phyloP scores from a whole-genome alignment of 768 basidiomycete genomes.

The Lactarius psammicola region DNA sequence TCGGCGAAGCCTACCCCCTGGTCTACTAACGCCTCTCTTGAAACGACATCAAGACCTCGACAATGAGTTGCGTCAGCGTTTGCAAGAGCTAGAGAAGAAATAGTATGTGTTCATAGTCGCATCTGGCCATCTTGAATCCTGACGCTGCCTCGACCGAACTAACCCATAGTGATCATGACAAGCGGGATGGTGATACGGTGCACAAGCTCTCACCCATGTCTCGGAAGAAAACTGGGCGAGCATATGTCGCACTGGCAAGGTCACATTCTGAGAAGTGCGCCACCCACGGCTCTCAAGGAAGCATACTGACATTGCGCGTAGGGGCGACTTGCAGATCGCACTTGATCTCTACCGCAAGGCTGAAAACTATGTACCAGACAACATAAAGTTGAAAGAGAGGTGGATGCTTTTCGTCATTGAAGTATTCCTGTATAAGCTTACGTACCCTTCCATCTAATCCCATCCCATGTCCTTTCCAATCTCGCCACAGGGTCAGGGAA shows the following conservation, averaged over 20 bases:
- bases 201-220: constrained; percentile 68
- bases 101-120: constrained; percentile 48
- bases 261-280: constrained; percentile 77
- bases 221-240: constrained; percentile 78
- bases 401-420: constrained; percentile 71
- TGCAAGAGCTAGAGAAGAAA: constrained; percentile 69
- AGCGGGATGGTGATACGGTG: constrained; percentile 58
- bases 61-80: constrained; percentile 58
- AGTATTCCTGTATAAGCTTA: constrained; percentile 50
- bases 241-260: constrained; percentile 81
- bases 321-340: constrained; percentile 78
- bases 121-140: constrained; percentile 1
- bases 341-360: constrained; percentile 82
- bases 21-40: constrained; percentile 59
- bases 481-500: constrained; percentile 64
- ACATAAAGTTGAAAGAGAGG: constrained; percentile 84
- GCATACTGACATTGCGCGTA: constrained; percentile 32
- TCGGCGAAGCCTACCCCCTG: constrained; percentile 38
- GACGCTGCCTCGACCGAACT: background rate
- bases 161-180: constrained; percentile 61
- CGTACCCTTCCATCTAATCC: constrained; percentile 30
- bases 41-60: constrained; percentile 68
- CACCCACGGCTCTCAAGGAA: background rate
- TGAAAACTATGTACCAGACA: constrained; percentile 81
- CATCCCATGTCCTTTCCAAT: constrained; percentile 33